Conservation (phyloP, 352 stramenopile species). For the Phytophthora sansomeana region DNA sequence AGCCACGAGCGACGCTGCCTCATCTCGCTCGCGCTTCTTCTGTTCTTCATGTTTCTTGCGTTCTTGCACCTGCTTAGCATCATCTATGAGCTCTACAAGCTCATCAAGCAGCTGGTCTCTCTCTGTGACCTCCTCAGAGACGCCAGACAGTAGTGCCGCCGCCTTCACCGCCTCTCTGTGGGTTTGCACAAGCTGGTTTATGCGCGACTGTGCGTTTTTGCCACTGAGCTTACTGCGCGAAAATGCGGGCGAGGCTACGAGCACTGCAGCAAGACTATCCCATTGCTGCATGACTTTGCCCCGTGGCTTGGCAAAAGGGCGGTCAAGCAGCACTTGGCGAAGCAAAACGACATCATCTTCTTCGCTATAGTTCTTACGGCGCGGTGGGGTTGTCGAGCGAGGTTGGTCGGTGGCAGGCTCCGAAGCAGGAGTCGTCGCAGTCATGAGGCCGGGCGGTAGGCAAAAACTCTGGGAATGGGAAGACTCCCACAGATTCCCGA, state of each 20-base stretch:
- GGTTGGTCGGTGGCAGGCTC: too few relatives aligned
- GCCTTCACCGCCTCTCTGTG: not conserved
- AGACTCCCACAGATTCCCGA: too few relatives aligned
- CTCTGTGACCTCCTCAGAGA: not conserved
- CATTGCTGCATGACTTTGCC: slow-evolving; percentile 3
- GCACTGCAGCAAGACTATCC: not conserved
- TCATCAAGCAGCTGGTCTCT: not conserved
- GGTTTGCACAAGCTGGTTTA: not conserved
- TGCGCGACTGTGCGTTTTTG: slow-evolving; percentile 1
- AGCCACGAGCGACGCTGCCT: not conserved
- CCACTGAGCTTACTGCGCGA: not conserved
- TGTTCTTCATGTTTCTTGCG: not conserved
- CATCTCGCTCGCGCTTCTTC: slow-evolving; percentile 4
- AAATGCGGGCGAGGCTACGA: not conserved
- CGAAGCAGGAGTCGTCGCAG: too few relatives aligned
- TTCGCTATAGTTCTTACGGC: not conserved
- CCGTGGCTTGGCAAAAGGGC: slow-evolving; percentile 2
- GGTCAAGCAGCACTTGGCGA: slow-evolving; percentile 5
- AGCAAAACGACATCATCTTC: slow-evolving; percentile 1
- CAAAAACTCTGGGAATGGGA: too few relatives aligned
- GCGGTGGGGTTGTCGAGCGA: not conserved
- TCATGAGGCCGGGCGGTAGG: too few relatives aligned
- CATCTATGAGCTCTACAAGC: slow-evolving; percentile 5
- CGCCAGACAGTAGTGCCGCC: not conserved
- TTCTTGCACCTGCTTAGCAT: not conserved